phyloP scores from a whole-genome alignment of 2,329 filamentous ascomycete species.

The Aaosphaeria arxii region DNA sequence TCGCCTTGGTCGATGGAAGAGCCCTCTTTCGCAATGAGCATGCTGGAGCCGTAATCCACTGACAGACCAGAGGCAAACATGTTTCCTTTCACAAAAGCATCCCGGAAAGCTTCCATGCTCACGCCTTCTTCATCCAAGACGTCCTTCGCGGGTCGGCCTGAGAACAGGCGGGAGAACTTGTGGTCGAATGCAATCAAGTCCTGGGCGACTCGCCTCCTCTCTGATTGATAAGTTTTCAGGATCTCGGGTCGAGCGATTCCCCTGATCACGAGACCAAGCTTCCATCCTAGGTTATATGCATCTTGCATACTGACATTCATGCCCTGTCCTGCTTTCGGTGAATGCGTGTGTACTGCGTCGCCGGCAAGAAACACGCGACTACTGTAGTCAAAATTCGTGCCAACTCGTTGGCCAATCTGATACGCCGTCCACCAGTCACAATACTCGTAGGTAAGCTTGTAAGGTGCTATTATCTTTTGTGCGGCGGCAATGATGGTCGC shows the following conservation, averaged over 20 bases:
- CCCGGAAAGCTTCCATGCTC: slow-evolving; percentile 61
- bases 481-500: slow-evolving; percentile 62
- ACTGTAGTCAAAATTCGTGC: slow-evolving; percentile 53
- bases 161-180: slow-evolving; percentile 48
- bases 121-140: slow-evolving; percentile 60
- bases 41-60: slow-evolving; percentile 58
- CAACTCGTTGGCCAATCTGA: slow-evolving; percentile 65
- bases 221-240: slow-evolving; percentile 52
- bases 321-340: slow-evolving; percentile 65
- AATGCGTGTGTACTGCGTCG: slow-evolving; percentile 59
- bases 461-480: slow-evolving; percentile 64
- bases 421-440: slow-evolving; percentile 69
- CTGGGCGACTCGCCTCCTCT: slow-evolving; percentile 59
- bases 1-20: slow-evolving; percentile 46
- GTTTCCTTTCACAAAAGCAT: slow-evolving; percentile 58
- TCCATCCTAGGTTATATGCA: slow-evolving; percentile 58
- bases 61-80: slow-evolving; percentile 57
- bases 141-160: slow-evolving; percentile 53
- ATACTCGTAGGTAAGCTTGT: slow-evolving; percentile 62
- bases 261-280: slow-evolving; percentile 50
- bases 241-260: slow-evolving; percentile 39
- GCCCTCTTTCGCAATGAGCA: slow-evolving; percentile 54
- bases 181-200: slow-evolving; percentile 60
- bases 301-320: slow-evolving; percentile 75
- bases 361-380: slow-evolving; percentile 68